Evolutionary conservation across 2,329 filamentous ascomycete genomes (phyloP).

Genomic region (Cercospora sp.): DNA sequence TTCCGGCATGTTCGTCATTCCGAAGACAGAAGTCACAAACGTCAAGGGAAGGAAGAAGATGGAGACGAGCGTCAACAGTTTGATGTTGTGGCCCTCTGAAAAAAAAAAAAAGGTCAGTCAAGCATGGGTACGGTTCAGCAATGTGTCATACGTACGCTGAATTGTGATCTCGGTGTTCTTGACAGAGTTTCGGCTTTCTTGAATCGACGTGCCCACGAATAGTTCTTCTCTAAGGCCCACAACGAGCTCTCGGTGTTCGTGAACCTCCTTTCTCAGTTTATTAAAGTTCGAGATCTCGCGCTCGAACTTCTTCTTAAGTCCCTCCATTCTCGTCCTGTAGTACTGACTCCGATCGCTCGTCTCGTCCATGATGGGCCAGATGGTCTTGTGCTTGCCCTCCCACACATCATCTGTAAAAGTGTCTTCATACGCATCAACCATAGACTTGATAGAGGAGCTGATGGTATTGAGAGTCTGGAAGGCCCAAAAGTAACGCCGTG

Average conservation of each 20-base stretch:
- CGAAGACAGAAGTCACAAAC: slow-evolving; percentile 60
- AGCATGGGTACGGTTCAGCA: too few relatives aligned
- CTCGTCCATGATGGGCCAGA: slow-evolving; percentile 57
- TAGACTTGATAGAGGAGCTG: slow-evolving; percentile 60
- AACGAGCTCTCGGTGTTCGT: slow-evolving; percentile 57
- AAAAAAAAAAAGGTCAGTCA: too few relatives aligned
- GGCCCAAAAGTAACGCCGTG: slow-evolving; percentile 63
- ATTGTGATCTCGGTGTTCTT: slow-evolving; percentile 55
- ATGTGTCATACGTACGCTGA: slow-evolving; percentile 37
- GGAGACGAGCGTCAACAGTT: slow-evolving; percentile 59
- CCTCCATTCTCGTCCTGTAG: slow-evolving; percentile 53
- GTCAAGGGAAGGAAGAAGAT: slow-evolving; percentile 63
- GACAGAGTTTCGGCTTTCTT: slow-evolving; percentile 61
- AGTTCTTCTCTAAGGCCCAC: slow-evolving; percentile 60
- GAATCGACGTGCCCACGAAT: slow-evolving; percentile 63
- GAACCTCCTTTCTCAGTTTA: slow-evolving; percentile 53
- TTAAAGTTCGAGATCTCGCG: slow-evolving; percentile 54
- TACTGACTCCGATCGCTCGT: slow-evolving; percentile 48
- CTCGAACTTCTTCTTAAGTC: slow-evolving; percentile 53
- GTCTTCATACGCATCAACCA: slow-evolving; percentile 58
- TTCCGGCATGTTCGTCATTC: slow-evolving; percentile 51
- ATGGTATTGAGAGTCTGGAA: slow-evolving; percentile 62
- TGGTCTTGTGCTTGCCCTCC: slow-evolving; percentile 55
- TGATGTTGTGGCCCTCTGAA: slow-evolving; percentile 27
- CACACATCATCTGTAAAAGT: slow-evolving; percentile 62